A percentile compares a stretch with the other conserved stretches of the same genome.
Evolutionary conservation across 192 early-diverging fungal genomes (phyloP).

Genomic region (Backusella circina): DNA sequence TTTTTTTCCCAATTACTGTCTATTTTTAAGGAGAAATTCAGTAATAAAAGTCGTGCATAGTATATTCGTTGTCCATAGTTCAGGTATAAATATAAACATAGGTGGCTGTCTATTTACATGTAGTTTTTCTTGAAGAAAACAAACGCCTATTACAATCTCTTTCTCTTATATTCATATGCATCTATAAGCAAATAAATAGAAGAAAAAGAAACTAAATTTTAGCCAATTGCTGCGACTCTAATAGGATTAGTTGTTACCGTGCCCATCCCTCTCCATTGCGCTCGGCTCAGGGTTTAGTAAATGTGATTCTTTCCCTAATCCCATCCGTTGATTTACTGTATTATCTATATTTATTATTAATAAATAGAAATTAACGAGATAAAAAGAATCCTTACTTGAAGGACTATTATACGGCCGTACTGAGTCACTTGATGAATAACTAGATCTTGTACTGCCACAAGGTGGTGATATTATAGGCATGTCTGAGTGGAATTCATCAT

Average conservation of each 20-base stretch:
- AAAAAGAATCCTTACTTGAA: neutral
- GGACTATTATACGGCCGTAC: neutral
- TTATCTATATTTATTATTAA: neutral
- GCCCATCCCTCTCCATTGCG: neutral
- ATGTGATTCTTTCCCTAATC: conserved; percentile 2
- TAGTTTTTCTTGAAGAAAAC: neutral
- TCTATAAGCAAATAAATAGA: neutral
- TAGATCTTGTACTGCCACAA: neutral
- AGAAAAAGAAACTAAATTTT: neutral
- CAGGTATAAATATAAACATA: neutral
- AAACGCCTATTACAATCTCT: neutral
- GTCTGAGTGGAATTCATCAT: neutral
- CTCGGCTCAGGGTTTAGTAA: conserved; percentile 4
- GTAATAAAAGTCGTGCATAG: neutral
- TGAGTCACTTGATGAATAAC: conserved; percentile 4
- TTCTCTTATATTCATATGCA: neutral
- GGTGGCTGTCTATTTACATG: neutral
- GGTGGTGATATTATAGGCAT: neutral
- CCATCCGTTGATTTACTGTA: neutral
- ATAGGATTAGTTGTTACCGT: neutral
- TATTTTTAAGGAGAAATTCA: neutral
- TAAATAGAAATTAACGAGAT: neutral
- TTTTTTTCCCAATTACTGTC: neutral
- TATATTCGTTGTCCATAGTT: neutral
- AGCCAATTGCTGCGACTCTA: neutral